Evolutionary conservation across 371 early-diverging fungal genomes (phyloP).

Genomic region (Syncephalastrum sp.): DNA sequence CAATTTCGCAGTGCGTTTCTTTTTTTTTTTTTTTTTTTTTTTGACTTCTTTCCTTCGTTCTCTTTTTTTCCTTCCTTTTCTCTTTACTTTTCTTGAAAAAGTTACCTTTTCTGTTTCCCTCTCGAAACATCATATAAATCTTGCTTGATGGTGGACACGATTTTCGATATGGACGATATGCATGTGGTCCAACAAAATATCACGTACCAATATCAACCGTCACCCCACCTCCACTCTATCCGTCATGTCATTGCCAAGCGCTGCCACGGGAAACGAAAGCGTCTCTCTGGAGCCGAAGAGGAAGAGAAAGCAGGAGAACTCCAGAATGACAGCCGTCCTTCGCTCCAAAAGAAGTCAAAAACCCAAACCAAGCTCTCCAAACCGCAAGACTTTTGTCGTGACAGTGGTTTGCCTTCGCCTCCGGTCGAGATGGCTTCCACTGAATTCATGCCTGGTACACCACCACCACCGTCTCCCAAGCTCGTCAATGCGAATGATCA

Average conservation of each 20-base stretch:
- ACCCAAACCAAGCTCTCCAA: constrained; percentile 5
- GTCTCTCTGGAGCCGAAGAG: constrained; percentile 1
- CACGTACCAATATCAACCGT: constrained; percentile 14
- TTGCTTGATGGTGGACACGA: constrained; percentile 14
- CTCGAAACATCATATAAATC: neutral
- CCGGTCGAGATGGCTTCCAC: constrained; percentile 15
- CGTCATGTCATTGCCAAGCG: constrained; percentile 11
- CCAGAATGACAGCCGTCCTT: neutral
- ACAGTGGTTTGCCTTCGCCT: constrained; percentile 17
- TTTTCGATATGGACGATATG: constrained; percentile 13
- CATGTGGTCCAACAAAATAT: constrained; percentile 2
- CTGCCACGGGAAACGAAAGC: constrained; percentile 10
- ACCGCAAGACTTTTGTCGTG: neutral
- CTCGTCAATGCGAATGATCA: neutral
- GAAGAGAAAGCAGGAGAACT: constrained; percentile 9
- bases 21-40: constrained; percentile 1
- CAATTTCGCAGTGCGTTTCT: too few relatives aligned
- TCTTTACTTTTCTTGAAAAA: neutral
- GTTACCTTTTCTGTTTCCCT: constrained; percentile 4
- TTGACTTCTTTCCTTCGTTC: constrained; percentile 3
- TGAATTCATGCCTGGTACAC: neutral
- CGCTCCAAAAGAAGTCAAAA: too few relatives aligned
- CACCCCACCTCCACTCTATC: constrained; percentile 12
- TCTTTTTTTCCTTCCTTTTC: constrained; percentile 8
- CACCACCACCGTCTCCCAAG: too few relatives aligned